These are phyloP conservation scores for Rhinocladiella mackenziei DNA, from an alignment of 2,329 filamentous ascomycete species.

Conservation along the genomic window DNA sequence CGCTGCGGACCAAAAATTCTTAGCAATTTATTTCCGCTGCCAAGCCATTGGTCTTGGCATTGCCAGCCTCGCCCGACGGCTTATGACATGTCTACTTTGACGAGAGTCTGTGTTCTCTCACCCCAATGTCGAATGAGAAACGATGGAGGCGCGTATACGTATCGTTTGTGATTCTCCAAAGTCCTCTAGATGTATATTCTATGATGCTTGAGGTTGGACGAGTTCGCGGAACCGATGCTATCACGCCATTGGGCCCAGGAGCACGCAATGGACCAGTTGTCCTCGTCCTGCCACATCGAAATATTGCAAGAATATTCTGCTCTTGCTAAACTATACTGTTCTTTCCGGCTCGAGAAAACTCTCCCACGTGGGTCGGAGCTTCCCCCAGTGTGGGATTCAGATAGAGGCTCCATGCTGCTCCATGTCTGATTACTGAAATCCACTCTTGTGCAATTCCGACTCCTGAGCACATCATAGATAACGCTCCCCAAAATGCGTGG, in stretches of 20 bases:
- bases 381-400: not conserved
- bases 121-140: no score
- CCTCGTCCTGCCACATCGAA: conserved; percentile 1
- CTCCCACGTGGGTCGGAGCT: not conserved
- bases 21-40: conserved; percentile 15
- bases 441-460: conserved; percentile 1
- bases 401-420: conserved; percentile 1
- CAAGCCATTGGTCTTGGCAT: conserved; percentile 6
- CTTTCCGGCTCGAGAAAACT: not conserved
- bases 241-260: conserved; percentile 10
- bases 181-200: not conserved
- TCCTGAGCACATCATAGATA: conserved; percentile 8
- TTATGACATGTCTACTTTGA: not conserved
- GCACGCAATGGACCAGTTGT: conserved; percentile 16
- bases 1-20: conserved; percentile 7
- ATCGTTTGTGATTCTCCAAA: not conserved
- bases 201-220: not conserved
- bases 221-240: conserved; percentile 1
- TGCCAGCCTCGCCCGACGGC: not conserved
- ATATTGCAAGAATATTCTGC: not conserved
- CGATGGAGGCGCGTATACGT: no score
- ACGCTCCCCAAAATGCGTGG: conserved; percentile 1
- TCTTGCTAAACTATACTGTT: not conserved
- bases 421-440: not conserved
- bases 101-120: no score